Percentiles rank a stretch among this genome's conserved stretches.
Evolutionary conservation across 1,139 yeast genomes (phyloP).

Genomic region (Scheffersomyces stambukii): DNA sequence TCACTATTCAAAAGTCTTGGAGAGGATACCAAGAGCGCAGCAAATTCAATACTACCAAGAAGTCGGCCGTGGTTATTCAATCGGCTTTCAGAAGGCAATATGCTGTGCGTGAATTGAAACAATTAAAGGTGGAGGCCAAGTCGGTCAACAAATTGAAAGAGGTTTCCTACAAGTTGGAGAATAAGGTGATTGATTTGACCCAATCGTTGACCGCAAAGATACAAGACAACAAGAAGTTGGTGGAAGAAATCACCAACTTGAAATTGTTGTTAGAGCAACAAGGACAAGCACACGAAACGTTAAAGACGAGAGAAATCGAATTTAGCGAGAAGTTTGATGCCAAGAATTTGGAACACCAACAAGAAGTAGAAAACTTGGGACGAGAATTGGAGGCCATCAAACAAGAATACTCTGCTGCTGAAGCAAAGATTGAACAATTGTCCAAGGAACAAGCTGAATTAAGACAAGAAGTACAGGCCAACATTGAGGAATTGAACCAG

Average conservation of each 20-base stretch:
- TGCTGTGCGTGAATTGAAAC: conserved; percentile 63
- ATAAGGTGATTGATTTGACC: conserved; percentile 91
- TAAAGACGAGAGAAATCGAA: conserved; percentile 55
- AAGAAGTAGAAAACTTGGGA: conserved; percentile 50
- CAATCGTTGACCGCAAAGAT: conserved; percentile 75
- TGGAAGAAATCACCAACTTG: conserved; percentile 54
- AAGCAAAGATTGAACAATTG: conserved; percentile 58
- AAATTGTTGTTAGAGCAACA: conserved; percentile 57
- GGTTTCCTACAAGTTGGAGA: conserved; percentile 88
- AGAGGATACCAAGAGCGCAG: conserved; percentile 55
- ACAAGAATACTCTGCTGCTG: conserved; percentile 58
- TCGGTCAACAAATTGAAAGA: conserved; percentile 87
- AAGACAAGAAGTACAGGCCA: conserved; percentile 59
- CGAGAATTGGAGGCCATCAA: conserved; percentile 55
- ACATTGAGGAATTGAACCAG: conserved; percentile 57
- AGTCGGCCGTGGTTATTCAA: conserved; percentile 69
- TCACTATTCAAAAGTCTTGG: conserved; percentile 63
- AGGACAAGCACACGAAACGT: conserved; percentile 50
- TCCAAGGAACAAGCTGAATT: conserved; percentile 62
- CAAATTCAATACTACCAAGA: conserved; percentile 34
- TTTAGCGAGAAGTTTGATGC: conserved; percentile 44
- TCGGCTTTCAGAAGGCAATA: conserved; percentile 70
- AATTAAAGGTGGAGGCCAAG: conserved; percentile 78
- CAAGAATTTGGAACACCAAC: conserved; percentile 45
- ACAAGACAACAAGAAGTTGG: conserved; percentile 73